Evolutionary conservation across 148 eudicot genomes (phyloP), one percentile per base, ranked within the genome.

Genomic region (Limonium bicolor): DNA sequence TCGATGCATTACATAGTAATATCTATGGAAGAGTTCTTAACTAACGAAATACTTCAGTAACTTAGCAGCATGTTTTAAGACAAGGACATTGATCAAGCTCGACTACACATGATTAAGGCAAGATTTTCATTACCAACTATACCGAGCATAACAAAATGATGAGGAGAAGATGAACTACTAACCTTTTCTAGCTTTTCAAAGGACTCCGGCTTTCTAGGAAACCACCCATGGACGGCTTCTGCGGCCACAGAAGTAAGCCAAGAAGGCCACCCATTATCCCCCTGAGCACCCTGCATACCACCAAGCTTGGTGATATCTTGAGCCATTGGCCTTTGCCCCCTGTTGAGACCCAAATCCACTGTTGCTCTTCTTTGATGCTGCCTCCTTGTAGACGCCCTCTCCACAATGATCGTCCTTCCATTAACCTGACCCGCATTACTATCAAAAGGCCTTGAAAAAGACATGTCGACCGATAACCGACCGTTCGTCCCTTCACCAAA

Each of bases 291-390:
- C 29, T 27, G 35, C 3, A 16, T 39, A 6, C 12, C 35, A 35
- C 54, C 41, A 5, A 29, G 54, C 4, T 34, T 20, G 54, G 29
- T 50, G 54, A 50, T 26, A 1, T 34, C 25, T 31, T 42, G 34
- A 36, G 4, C 23, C 42, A 34, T 50, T 0, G 54, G 54, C 54
- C 36, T 50, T 2, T 34, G 27, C 5, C 49, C 49, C 31, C 52
- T 53, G 17, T 45, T 25, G 26, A 39, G 2, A 8, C 35, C 36
- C 33, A 51, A 51, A 38, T 51, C 55, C 1, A 51, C 46, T 4
- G 55, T 51, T 26, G 55, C 55, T n/a, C 55, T 38, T 51, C 55
- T 51, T 19, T 51, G 55, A 51, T 51, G 55, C 29, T 39, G 33
- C 17, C 55, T 27, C 59, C 62, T 14, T 52, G 65, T 20, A 30